Evolutionary conservation across 345 rosid genomes (phyloP).

Genomic region (Eucalyptus urophylla): DNA sequence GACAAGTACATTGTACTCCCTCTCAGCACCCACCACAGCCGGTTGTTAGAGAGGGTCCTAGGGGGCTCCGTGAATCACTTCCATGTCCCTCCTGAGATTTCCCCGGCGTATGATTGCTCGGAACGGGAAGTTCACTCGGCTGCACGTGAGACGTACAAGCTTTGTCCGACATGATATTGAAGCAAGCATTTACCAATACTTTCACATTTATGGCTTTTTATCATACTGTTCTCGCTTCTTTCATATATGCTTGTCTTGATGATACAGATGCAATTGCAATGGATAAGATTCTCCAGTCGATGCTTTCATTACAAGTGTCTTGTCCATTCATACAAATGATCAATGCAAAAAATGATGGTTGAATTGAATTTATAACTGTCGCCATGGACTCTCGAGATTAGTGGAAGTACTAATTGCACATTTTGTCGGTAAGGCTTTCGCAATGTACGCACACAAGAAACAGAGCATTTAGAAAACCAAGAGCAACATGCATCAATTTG

Average conservation of each 20-base stretch:
- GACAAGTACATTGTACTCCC: neutral
- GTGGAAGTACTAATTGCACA: fast-evolving
- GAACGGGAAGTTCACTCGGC: neutral
- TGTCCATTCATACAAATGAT: neutral
- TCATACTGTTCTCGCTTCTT: neutral
- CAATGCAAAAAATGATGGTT: neutral
- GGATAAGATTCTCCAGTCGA: neutral
- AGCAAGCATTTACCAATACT: neutral
- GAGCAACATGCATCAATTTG: neutral
- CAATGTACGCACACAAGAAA: neutral
- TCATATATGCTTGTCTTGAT: no score
- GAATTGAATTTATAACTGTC: no score
- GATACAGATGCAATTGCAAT: neutral
- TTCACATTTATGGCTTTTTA: neutral
- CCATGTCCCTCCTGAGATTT: neutral
- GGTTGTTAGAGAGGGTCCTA: neutral
- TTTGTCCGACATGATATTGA: neutral
- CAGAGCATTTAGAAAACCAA: neutral
- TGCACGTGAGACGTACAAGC: neutral
- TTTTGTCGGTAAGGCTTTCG: neutral
- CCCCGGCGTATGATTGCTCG: neutral
- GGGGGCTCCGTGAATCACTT: neutral
- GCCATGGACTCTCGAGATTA: neutral
- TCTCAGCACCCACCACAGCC: neutral
- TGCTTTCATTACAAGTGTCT: neutral